Evolutionary conservation across 805 yeast genomes (phyloP).

Genomic region (Candida insectorum): DNA sequence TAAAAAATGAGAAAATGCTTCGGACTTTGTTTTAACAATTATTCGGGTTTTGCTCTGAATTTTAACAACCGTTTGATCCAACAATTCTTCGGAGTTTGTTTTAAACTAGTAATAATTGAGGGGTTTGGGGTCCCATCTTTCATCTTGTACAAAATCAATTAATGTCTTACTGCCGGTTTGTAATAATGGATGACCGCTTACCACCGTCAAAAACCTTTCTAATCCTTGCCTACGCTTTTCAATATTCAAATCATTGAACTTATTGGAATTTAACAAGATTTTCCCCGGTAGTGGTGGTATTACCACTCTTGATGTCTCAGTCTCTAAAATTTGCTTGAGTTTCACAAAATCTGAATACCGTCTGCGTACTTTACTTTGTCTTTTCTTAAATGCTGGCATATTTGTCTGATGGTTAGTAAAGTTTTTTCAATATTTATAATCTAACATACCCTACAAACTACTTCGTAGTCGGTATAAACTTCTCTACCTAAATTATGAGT

Average conservation of each 20-base stretch:
- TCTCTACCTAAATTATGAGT: conserved; percentile 66
- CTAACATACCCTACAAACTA: conserved; percentile 55
- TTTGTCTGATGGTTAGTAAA: conserved; percentile 49
- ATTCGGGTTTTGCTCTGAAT: too few relatives aligned
- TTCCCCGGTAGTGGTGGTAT: conserved; percentile 93
- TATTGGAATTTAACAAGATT: conserved; percentile 57
- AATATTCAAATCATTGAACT: conserved; percentile 79
- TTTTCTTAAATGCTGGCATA: conserved; percentile 76
- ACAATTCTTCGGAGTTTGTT: too few relatives aligned
- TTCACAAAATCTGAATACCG: conserved; percentile 87
- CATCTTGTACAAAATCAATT: conserved; percentile 84
- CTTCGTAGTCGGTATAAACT: conserved; percentile 89
- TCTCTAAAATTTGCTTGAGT: conserved; percentile 68
- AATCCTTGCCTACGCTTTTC: conserved; percentile 81
- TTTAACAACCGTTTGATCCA: too few relatives aligned
- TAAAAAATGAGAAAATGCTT: too few relatives aligned
- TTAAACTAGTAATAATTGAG: conserved; percentile 10
- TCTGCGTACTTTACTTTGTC: conserved; percentile 68
- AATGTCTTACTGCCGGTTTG: conserved; percentile 82
- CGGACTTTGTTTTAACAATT: too few relatives aligned
- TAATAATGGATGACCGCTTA: conserved; percentile 89
- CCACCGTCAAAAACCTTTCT: conserved; percentile 70
- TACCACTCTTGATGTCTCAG: conserved; percentile 74
- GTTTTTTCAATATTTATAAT: neutral
- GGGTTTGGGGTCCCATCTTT: conserved; percentile 55